Evolutionary conservation across 1,284 basidiomycete species (phyloP).

Genomic region (Lentinula novae-zelandiae): DNA sequence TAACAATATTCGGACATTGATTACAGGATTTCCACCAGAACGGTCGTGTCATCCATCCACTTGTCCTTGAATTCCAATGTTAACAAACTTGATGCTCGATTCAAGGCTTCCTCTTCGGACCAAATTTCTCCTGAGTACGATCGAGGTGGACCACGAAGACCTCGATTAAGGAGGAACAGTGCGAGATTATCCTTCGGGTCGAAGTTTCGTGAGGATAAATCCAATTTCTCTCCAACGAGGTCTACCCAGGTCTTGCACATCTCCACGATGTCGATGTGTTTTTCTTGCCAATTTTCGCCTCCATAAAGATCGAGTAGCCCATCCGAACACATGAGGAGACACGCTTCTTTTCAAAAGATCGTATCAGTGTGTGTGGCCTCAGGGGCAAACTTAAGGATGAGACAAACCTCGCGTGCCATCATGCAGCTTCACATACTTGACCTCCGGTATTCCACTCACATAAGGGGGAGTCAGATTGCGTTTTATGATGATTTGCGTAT

Average conservation of each 20-base stretch:
- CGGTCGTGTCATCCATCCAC: conserved; percentile 19
- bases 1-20: not conserved
- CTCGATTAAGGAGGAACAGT: conserved; percentile 21
- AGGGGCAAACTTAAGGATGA: not conserved
- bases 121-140: not conserved
- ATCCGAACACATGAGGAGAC: conserved; percentile 21
- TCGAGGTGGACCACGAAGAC: conserved; percentile 12
- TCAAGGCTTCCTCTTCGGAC: conserved; percentile 3
- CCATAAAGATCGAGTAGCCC: conserved; percentile 21
- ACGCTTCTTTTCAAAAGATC: not conserved
- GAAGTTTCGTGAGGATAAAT: not conserved
- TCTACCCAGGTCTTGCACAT: not conserved
- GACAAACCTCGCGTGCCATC: not conserved
- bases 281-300: not conserved
- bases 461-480: conserved; percentile 30
- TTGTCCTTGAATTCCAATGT: conserved; percentile 15
- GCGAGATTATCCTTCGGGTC: conserved; percentile 17
- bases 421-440: conserved; percentile 20
- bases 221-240: not conserved
- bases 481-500: conserved; percentile 19
- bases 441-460: conserved; percentile 24
- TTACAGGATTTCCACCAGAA: conserved; percentile 12
- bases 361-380: not conserved
- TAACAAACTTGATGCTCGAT: conserved; percentile 12
- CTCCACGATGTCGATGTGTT: not conserved